Percentiles rank a stretch among this genome's conserved stretches.
Evolutionary conservation across 2,329 filamentous ascomycete genomes (phyloP).

Genomic region (Paraconiothyrium brasiliense): DNA sequence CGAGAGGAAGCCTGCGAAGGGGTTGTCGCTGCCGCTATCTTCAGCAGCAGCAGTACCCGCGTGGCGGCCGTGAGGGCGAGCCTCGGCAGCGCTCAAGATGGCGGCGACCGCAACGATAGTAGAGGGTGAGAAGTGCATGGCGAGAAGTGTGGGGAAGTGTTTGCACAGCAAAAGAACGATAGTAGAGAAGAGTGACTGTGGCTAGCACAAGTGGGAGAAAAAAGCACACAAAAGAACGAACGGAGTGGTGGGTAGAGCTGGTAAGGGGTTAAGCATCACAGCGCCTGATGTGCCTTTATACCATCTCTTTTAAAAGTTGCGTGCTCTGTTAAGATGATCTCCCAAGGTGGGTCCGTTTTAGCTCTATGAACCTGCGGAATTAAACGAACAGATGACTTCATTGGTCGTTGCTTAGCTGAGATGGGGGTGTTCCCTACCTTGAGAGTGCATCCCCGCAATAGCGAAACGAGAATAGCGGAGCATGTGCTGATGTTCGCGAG

Average conservation of each 20-base stretch:
- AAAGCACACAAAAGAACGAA: slow-evolving; percentile 21
- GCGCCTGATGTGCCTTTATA: slow-evolving; percentile 22
- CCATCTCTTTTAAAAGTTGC: neutral
- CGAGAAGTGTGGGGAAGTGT: slow-evolving; percentile 16
- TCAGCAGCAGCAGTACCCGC: neutral
- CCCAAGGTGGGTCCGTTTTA: neutral
- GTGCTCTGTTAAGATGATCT: neutral
- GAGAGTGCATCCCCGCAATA: slow-evolving; percentile 5
- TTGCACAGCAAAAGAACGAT: slow-evolving; percentile 35
- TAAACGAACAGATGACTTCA: neutral
- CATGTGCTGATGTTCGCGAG: slow-evolving; percentile 2
- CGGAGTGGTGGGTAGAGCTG: slow-evolving; percentile 18
- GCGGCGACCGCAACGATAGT: slow-evolving; percentile 32
- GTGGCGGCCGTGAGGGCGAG: slow-evolving; percentile 22
- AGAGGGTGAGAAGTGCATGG: slow-evolving; percentile 35
- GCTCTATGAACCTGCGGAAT: neutral
- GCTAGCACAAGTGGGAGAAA: slow-evolving; percentile 28
- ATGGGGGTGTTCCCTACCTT: slow-evolving; percentile 1
- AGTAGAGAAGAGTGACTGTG: slow-evolving; percentile 24
- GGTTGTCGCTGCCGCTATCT: neutral
- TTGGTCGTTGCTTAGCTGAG: neutral
- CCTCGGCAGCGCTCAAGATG: slow-evolving; percentile 30
- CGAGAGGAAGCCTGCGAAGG: slow-evolving; percentile 2
- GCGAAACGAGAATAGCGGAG: slow-evolving; percentile 3
- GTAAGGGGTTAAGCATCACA: slow-evolving; percentile 17